A percentile compares a stretch with the other conserved stretches of the same genome.
These are phyloP conservation scores for Nannochloropsis salina DNA, from an alignment of 108 stramenopile genomes.

Conservation along the genomic window DNA sequence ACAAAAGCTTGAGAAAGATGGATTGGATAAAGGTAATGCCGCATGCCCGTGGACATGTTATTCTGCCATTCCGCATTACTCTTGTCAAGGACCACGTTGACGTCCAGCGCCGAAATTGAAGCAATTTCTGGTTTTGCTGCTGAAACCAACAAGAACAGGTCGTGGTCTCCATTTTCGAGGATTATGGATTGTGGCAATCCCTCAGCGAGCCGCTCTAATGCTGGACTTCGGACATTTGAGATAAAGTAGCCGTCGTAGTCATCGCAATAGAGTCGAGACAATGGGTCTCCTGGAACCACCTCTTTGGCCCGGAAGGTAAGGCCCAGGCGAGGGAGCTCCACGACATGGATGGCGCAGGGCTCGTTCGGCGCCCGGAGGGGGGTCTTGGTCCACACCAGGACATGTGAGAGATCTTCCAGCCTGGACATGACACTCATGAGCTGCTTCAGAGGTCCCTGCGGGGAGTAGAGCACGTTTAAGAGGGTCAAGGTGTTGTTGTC, in stretches of 20 bases:
- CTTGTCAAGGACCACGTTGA: constrained; percentile 82
- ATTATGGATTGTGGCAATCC: constrained; percentile 81
- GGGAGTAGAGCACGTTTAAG: constrained; percentile 76
- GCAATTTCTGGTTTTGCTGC: constrained; percentile 59
- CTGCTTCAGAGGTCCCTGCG: constrained; percentile 67
- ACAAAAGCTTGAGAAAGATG: constrained; percentile 70
- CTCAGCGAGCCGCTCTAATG: constrained; percentile 71
- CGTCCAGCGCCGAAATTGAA: constrained; percentile 59
- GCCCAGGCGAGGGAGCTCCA: constrained; percentile 91
- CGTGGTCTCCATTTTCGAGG: constrained; percentile 84
- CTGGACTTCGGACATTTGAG: constrained; percentile 27
- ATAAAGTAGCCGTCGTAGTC: constrained; percentile 14
- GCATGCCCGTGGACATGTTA: constrained; percentile 80
- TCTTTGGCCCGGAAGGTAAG: constrained; percentile 76
- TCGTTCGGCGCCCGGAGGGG: constrained; percentile 65
- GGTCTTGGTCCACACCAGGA: constrained; percentile 82
- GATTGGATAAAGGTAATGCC: constrained; percentile 87
- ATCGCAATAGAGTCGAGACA: background rate
- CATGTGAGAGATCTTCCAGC: constrained; percentile 85
- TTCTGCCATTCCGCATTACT: constrained; percentile 91
- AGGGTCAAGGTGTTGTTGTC: constrained; percentile 57
- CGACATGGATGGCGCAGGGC: constrained; percentile 67
- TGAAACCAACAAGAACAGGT: constrained; percentile 87
- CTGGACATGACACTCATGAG: constrained; percentile 80
- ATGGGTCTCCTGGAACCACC: constrained; percentile 45